Conservation (phyloP, 2,329 filamentous ascomycete species). For the Bipolaris bicolor region DNA sequence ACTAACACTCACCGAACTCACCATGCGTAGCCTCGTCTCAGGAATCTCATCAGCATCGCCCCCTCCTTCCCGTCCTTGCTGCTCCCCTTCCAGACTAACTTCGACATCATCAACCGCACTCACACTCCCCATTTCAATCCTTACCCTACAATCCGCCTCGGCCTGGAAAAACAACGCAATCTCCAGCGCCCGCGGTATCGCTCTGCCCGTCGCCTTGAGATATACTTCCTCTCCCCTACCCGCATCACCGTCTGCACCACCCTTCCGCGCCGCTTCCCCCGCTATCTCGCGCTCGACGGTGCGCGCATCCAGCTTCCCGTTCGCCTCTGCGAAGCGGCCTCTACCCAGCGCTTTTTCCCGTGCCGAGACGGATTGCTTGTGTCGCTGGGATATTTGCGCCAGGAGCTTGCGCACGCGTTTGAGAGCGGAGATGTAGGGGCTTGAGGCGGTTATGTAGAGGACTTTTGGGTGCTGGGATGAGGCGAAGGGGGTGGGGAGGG, state of each 20-base stretch:
- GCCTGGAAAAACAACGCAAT: slow-evolving; percentile 70
- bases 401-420: slow-evolving; percentile 70
- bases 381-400: slow-evolving; percentile 60
- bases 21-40: slow-evolving; percentile 49
- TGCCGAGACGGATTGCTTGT: slow-evolving; percentile 46
- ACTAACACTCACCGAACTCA: slow-evolving; percentile 44
- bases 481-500: slow-evolving; percentile 61
- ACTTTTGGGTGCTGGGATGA: slow-evolving; percentile 58
- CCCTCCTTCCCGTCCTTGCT: slow-evolving; percentile 15
- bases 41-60: slow-evolving; percentile 42
- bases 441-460: slow-evolving; percentile 69
- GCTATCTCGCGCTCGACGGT: slow-evolving; percentile 39
- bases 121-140: slow-evolving; percentile 67
- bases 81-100: slow-evolving; percentile 13
- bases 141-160: slow-evolving; percentile 64
- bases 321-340: slow-evolving; percentile 18
- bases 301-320: slow-evolving; percentile 37
- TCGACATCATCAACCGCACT: slow-evolving; percentile 72
- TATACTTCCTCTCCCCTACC: slow-evolving; percentile 58
- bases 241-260: not conserved
- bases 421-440: slow-evolving; percentile 71
- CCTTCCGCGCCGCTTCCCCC: slow-evolving; percentile 24
- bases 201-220: slow-evolving; percentile 69
- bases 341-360: not conserved
- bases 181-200: slow-evolving; percentile 67